phyloP scores from a whole-genome alignment of 768 basidiomycete genomes.

The Lactarius vividus region DNA sequence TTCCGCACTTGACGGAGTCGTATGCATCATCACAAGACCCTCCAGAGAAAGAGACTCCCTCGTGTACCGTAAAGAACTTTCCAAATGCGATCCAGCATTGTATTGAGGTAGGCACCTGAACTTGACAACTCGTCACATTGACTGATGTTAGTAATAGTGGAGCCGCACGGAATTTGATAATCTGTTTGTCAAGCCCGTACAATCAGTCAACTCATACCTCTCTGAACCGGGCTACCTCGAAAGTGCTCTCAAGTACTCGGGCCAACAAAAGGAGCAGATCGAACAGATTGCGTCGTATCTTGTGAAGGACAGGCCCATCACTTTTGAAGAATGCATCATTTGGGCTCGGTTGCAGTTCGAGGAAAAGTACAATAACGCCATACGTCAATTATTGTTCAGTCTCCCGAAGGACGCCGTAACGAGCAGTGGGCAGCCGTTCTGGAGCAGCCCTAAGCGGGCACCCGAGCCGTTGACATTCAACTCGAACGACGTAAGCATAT shows the following conservation, averaged over 20 bases:
- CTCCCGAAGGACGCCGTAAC: constrained; percentile 93
- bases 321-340: constrained; percentile 94
- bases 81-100: constrained; percentile 97
- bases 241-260: constrained; percentile 84
- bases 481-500: constrained; percentile 72
- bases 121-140: not conserved
- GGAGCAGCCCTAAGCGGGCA: constrained; percentile 98
- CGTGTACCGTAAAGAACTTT: constrained; percentile 98
- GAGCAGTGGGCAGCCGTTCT: constrained; percentile 93
- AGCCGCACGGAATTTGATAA: constrained; percentile 89
- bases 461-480: constrained; percentile 89
- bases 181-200: constrained; percentile 89
- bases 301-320: constrained; percentile 88
- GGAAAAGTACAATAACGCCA: constrained; percentile 88
- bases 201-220: constrained; percentile 93
- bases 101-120: constrained; percentile 70
- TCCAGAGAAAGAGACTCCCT: constrained; percentile 95
- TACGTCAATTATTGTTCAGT: constrained; percentile 89
- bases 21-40: constrained; percentile 98
- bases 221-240: constrained; percentile 96
- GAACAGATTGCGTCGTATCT: constrained; percentile 87
- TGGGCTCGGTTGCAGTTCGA: constrained; percentile 98
- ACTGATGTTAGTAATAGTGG: constrained; percentile 56
- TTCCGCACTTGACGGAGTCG: constrained; percentile 93
- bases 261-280: constrained; percentile 86